Evolutionary conservation across 352 stramenopile species (phyloP).

Genomic region (Phytophthora agathidicida): DNA sequence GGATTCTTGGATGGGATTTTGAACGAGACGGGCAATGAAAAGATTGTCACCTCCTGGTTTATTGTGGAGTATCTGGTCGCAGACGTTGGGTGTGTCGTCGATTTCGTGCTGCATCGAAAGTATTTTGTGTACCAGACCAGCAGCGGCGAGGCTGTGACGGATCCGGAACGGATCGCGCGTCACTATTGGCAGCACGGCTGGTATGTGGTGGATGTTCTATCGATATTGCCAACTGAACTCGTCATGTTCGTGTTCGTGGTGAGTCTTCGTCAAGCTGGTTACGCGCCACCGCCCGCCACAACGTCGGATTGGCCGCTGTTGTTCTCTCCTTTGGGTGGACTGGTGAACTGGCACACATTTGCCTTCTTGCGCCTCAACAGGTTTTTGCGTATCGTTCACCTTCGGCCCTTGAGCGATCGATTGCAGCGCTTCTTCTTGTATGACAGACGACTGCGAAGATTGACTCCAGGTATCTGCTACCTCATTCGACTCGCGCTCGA

Average conservation of each 20-base stretch:
- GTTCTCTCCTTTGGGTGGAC: slow-evolving; percentile 12
- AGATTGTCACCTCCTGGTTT: slow-evolving; percentile 46
- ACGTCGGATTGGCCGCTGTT: slow-evolving; percentile 26
- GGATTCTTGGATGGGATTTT: slow-evolving; percentile 61
- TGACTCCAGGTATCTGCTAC: slow-evolving; percentile 40
- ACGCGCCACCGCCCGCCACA: slow-evolving; percentile 22
- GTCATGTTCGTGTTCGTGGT: slow-evolving; percentile 35
- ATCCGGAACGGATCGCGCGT: slow-evolving; percentile 33
- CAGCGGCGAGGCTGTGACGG: slow-evolving; percentile 46
- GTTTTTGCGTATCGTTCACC: slow-evolving; percentile 55
- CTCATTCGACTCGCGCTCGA: slow-evolving; percentile 53
- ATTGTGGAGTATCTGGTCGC: slow-evolving; percentile 56
- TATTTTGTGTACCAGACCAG: slow-evolving; percentile 62
- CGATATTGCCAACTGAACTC: slow-evolving; percentile 58
- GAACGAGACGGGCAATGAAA: slow-evolving; percentile 30
- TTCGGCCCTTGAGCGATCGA: slow-evolving; percentile 49
- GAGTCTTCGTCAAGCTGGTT: slow-evolving; percentile 20
- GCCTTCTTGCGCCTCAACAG: slow-evolving; percentile 56
- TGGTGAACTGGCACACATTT: slow-evolving; percentile 58
- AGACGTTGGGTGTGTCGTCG: slow-evolving; percentile 50
- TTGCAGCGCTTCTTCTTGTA: slow-evolving; percentile 65
- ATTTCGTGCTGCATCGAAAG: slow-evolving; percentile 63
- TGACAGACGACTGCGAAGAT: slow-evolving; percentile 31
- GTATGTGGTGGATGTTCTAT: slow-evolving; percentile 53
- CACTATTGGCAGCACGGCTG: slow-evolving; percentile 61